A percentile compares a stretch with the other conserved stretches of the same genome.
Evolutionary conservation across 352 stramenopile species (phyloP).

Genomic region (Phytopythium helicoides): DNA sequence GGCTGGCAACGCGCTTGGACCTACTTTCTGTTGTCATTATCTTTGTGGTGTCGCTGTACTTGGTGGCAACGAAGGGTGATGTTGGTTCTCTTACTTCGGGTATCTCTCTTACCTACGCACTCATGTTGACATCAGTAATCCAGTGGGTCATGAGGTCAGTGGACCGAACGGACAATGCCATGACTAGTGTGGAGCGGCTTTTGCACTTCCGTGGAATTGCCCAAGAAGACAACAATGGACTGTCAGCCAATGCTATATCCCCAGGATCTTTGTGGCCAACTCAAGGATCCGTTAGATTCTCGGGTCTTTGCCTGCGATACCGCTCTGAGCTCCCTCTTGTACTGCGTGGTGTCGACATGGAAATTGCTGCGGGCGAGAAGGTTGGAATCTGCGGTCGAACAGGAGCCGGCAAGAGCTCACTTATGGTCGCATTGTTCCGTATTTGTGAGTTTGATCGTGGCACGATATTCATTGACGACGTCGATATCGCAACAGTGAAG

Average conservation of each 20-base stretch:
- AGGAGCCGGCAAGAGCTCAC: slow-evolving; percentile 41
- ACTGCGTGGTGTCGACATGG: slow-evolving; percentile 25
- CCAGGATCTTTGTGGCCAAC: slow-evolving; percentile 16
- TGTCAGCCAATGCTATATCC: slow-evolving; percentile 4
- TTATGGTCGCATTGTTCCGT: slow-evolving; percentile 45
- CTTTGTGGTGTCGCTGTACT: slow-evolving; percentile 76
- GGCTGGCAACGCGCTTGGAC: slow-evolving; percentile 93
- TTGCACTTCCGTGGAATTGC: slow-evolving; percentile 33
- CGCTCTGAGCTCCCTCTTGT: slow-evolving; percentile 35
- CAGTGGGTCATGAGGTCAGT: slow-evolving; percentile 24
- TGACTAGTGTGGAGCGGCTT: slow-evolving; percentile 46
- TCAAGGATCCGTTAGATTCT: slow-evolving; percentile 20
- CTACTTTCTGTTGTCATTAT: slow-evolving; percentile 84
- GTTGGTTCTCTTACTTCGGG: slow-evolving; percentile 23
- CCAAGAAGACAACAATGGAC: slow-evolving; percentile 31
- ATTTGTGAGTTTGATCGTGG: slow-evolving; percentile 53
- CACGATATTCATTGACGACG: slow-evolving; percentile 81
- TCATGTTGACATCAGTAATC: slow-evolving; percentile 44
- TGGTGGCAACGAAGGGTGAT: slow-evolving; percentile 53
- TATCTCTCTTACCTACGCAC: slow-evolving; percentile 31
- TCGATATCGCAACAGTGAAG: slow-evolving; percentile 54
- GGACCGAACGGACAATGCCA: slow-evolving; percentile 50
- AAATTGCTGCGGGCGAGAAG: slow-evolving; percentile 34
- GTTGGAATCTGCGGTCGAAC: slow-evolving; percentile 58
- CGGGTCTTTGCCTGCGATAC: slow-evolving; percentile 28